Percentiles rank a stretch among this genome's conserved stretches.
These are phyloP conservation scores for Anastatica hierochuntica DNA, from an alignment of 345 rosid genomes.

Conservation along the genomic window DNA sequence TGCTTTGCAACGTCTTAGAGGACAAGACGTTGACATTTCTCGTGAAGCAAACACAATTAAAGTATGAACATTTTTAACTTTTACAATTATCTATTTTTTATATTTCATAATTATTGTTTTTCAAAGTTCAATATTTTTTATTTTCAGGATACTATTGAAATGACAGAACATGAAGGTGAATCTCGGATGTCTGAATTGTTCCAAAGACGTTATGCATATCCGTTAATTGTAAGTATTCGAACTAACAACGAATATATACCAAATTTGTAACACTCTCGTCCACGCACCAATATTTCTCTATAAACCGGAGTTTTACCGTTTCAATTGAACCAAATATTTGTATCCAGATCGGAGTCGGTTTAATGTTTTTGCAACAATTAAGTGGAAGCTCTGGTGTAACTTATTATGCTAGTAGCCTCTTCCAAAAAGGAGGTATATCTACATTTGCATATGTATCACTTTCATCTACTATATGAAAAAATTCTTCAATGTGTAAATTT, in stretches of 20 bases:
- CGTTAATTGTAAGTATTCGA: slow-evolving; percentile 18
- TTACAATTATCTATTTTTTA: no score
- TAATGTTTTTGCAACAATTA: slow-evolving; percentile 31
- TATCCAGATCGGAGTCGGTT: slow-evolving; percentile 28
- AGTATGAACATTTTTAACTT: not conserved
- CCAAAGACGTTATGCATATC: slow-evolving; percentile 26
- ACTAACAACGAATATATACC: no score
- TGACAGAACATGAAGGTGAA: slow-evolving; percentile 7
- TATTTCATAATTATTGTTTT: not conserved
- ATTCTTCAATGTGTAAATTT: not conserved
- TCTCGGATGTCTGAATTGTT: slow-evolving; percentile 18
- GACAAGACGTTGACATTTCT: slow-evolving; percentile 29
- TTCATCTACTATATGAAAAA: not conserved
- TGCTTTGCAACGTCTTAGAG: slow-evolving; percentile 30
- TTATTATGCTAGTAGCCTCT: slow-evolving; percentile 28
- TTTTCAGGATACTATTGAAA: slow-evolving; percentile 1
- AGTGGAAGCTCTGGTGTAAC: slow-evolving; percentile 25
- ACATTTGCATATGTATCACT: not conserved
- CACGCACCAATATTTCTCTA: no score
- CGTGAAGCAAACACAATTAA: slow-evolving; percentile 24
- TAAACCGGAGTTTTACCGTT: no score
- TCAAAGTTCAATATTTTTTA: not conserved
- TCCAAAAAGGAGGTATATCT: slow-evolving; percentile 24
- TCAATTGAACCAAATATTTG: not conserved
- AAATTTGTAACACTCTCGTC: no score